Percentiles rank a stretch among this genome's conserved stretches.
Conservation (phyloP, 1,139 yeast species). For the Geotrichum cucujoidarum region DNA sequence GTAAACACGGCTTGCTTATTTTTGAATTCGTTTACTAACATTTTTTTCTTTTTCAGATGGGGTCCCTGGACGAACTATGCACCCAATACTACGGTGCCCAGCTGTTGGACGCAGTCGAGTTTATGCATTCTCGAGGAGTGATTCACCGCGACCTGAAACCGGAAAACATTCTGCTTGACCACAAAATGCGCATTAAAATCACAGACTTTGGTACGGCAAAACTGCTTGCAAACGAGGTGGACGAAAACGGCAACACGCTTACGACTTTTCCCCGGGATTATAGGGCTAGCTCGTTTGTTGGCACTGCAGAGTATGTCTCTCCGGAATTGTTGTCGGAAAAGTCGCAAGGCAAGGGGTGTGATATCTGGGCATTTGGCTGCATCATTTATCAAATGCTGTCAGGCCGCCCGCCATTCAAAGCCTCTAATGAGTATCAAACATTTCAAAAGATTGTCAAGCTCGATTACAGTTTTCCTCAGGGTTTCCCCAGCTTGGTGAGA, state of each 20-base stretch:
- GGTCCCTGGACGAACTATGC: slow-evolving; percentile 72
- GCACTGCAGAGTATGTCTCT: slow-evolving; percentile 85
- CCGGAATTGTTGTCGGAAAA: slow-evolving; percentile 88
- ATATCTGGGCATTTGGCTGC: slow-evolving; percentile 96
- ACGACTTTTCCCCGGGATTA: slow-evolving; percentile 44
- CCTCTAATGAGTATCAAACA: slow-evolving; percentile 87
- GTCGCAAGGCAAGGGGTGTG: slow-evolving; percentile 80
- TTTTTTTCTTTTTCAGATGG: slow-evolving; percentile 39
- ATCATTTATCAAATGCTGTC: slow-evolving; percentile 88
- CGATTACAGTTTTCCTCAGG: slow-evolving; percentile 77
- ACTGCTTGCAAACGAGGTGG: slow-evolving; percentile 52
- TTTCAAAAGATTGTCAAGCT: slow-evolving; percentile 87
- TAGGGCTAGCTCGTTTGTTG: slow-evolving; percentile 78
- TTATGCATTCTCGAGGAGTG: slow-evolving; percentile 77
- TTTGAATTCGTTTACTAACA: background rate
- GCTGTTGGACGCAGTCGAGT: slow-evolving; percentile 78
- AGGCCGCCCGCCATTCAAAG: slow-evolving; percentile 95
- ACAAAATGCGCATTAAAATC: slow-evolving; percentile 73
- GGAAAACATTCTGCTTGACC: slow-evolving; percentile 74
- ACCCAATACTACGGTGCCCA: slow-evolving; percentile 72
- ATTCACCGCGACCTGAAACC: slow-evolving; percentile 95
- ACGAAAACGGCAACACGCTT: slow-evolving; percentile 20
- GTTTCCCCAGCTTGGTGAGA: slow-evolving; percentile 65
- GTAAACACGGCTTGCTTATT: background rate
- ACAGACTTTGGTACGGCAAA: slow-evolving; percentile 99